Conservation (phyloP, 2,329 filamentous ascomycete species). For the Monosporascus sp. region DNA sequence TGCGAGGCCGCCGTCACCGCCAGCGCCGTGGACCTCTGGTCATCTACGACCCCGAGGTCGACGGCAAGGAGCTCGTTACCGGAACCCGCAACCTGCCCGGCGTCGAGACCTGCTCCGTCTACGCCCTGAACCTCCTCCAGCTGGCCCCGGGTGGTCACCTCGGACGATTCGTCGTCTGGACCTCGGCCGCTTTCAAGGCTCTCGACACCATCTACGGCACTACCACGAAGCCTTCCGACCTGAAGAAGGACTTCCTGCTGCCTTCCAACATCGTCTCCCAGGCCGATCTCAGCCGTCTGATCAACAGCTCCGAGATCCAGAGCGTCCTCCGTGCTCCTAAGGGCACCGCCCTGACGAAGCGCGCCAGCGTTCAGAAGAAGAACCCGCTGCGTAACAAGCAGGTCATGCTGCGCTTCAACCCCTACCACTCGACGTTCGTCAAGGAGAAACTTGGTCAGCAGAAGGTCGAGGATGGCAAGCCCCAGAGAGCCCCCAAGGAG, state of each 20-base stretch:
- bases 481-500: conserved; percentile 30
- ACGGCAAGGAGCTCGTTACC: conserved; percentile 88
- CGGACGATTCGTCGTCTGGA: conserved; percentile 98
- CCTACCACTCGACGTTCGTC: conserved; percentile 86
- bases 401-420: conserved; percentile 97
- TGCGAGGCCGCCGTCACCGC: conserved; percentile 91
- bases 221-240: conserved; percentile 79
- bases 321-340: conserved; percentile 88
- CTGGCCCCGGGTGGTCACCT: conserved; percentile 98
- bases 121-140: conserved; percentile 95
- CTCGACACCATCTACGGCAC: conserved; percentile 96
- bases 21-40: conserved; percentile 97
- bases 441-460: conserved; percentile 78
- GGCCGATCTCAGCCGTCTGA: conserved; percentile 92
- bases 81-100: conserved; percentile 99
- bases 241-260: conserved; percentile 99
- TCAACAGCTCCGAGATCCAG: conserved; percentile 99
- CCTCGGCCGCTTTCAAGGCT: conserved; percentile 91
- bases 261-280: conserved; percentile 89
- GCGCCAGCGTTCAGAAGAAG: conserved; percentile 95
- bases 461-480: conserved; percentile 59
- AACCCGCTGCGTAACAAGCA: conserved; percentile 99
- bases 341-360: conserved; percentile 86
- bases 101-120: conserved; percentile 94
- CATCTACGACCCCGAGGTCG: conserved; percentile 92